phyloP scores from a whole-genome alignment of 192 early-diverging fungal genomes.

The Piromyces sp. region DNA sequence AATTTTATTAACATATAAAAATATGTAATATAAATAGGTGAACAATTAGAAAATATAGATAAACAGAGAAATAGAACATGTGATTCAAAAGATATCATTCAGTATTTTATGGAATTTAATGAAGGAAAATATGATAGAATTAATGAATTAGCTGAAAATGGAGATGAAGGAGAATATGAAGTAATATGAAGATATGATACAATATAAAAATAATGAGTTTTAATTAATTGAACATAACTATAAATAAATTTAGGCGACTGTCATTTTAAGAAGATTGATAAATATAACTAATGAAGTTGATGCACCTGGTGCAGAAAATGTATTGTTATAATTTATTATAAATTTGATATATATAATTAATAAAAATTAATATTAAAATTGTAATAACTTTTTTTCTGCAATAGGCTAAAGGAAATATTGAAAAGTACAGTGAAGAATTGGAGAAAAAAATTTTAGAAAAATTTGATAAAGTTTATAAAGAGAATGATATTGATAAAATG shows the following conservation, averaged over 20 bases:
- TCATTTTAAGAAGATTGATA: conserved; percentile 66
- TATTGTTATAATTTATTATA: too few relatives aligned
- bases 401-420: conserved; percentile 66
- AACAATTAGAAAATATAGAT: conserved; percentile 91
- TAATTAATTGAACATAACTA: not conserved
- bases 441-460: conserved; percentile 73
- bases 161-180: conserved; percentile 70
- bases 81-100: conserved; percentile 77
- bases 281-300: conserved; percentile 71
- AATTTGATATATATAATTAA: too few relatives aligned
- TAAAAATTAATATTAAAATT: too few relatives aligned
- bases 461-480: conserved; percentile 72
- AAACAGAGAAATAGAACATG: conserved; percentile 73
- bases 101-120: conserved; percentile 84
- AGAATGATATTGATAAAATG: conserved; percentile 57
- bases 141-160: conserved; percentile 52
- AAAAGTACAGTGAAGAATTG: conserved; percentile 79
- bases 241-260: conserved; percentile 46
- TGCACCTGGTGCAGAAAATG: conserved; percentile 41
- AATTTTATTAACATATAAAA: not conserved
- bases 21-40: conserved; percentile 50
- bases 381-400: conserved; percentile 2
- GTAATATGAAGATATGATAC: conserved; percentile 8
- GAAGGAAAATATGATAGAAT: conserved; percentile 50
- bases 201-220: not conserved